phyloP scores from a whole-genome alignment of 352 stramenopile species.

The Pseudoperonospora humuli region DNA sequence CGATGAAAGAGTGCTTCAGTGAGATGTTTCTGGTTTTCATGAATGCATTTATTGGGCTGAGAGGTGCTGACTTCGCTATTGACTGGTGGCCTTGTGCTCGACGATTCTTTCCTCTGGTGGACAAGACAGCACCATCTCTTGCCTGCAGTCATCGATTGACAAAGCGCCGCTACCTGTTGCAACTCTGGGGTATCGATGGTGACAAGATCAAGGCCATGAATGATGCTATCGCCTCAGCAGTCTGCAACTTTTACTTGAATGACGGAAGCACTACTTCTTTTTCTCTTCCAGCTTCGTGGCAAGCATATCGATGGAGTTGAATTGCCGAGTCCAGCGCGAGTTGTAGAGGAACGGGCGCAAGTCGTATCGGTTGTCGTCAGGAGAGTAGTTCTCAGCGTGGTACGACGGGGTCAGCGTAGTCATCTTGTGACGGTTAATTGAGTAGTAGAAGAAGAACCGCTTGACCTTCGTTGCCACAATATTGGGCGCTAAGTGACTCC shows the following conservation, averaged over 20 bases:
- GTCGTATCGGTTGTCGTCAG: slow-evolving; percentile 99
- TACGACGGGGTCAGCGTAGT: slow-evolving; percentile 97
- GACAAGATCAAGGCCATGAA: slow-evolving; percentile 33
- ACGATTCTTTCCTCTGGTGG: slow-evolving; percentile 73
- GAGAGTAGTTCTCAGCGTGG: slow-evolving; percentile 97
- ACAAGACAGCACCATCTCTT: slow-evolving; percentile 31
- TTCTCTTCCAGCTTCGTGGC: slow-evolving; percentile 69
- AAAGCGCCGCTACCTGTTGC: slow-evolving; percentile 25
- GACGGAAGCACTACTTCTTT: slow-evolving; percentile 37
- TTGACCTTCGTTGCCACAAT: slow-evolving; percentile 89
- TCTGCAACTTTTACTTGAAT: slow-evolving; percentile 10
- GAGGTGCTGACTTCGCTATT: no score
- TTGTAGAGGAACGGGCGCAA: slow-evolving; percentile 97
- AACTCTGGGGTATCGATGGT: slow-evolving; percentile 26
- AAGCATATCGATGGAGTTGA: slow-evolving; percentile 91
- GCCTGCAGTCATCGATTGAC: slow-evolving; percentile 22
- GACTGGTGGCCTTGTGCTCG: no score
- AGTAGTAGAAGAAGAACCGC: slow-evolving; percentile 98
- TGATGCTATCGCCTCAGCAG: slow-evolving; percentile 26
- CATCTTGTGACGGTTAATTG: slow-evolving; percentile 99
- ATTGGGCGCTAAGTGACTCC: slow-evolving; percentile 76
- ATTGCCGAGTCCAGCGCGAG: slow-evolving; percentile 92
- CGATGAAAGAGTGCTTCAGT: no score
- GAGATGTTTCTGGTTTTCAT: no score
- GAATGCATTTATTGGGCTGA: no score